Conservation (phyloP, 148 eudicot genomes). For the Hydrangea macrophylla region DNA sequence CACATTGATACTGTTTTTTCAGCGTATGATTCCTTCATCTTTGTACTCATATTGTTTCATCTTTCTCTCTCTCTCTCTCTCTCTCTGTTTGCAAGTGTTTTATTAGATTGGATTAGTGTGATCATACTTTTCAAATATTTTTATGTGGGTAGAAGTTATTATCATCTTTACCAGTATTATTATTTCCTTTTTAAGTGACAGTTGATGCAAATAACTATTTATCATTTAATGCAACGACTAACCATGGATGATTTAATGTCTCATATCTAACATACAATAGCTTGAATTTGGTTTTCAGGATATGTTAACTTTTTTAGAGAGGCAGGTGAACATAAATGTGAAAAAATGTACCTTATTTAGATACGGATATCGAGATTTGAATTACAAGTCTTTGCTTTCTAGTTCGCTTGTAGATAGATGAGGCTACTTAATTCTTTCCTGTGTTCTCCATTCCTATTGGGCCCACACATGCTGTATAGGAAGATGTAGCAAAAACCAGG, state of each 20-base stretch:
- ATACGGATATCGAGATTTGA: too few relatives aligned
- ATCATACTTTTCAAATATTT: constrained; percentile 9
- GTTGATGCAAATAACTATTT: not conserved
- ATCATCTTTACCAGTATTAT: not conserved
- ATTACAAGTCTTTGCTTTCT: too few relatives aligned
- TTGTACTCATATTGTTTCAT: constrained; percentile 1
- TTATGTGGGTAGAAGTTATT: not conserved
- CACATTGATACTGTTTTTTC: constrained; percentile 89
- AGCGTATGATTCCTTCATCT: constrained; percentile 41
- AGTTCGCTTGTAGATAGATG: too few relatives aligned
- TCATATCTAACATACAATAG: not conserved
- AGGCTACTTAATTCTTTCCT: too few relatives aligned
- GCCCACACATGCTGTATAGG: too few relatives aligned
- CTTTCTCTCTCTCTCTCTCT: not conserved
- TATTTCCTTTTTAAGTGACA: not conserved
- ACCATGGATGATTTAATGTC: not conserved
- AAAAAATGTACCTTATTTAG: too few relatives aligned
- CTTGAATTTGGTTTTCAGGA: not conserved
- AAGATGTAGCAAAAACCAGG: too few relatives aligned
- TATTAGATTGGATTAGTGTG: not conserved
- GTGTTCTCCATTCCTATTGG: too few relatives aligned
- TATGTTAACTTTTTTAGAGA: too few relatives aligned
- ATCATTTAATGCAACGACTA: not conserved
- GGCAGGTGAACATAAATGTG: too few relatives aligned
- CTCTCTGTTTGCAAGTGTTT: too few relatives aligned